Base-by-base conservation (phyloP, 139 green algal species). In the Spirogloea muscicola region DNA sequence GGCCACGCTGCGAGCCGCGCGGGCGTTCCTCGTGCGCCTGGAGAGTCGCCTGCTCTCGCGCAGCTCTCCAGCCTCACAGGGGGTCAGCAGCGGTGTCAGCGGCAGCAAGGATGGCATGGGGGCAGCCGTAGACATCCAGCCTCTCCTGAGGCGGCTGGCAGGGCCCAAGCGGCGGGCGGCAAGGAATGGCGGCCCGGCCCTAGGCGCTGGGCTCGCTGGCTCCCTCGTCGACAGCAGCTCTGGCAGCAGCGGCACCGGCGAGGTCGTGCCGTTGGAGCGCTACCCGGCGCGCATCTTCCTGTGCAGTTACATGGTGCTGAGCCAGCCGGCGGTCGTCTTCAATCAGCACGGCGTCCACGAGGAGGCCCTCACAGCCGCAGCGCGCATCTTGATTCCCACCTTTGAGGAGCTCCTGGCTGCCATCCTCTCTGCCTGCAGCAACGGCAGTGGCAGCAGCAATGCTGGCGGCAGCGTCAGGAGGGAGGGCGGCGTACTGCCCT, bases 201-300 rank as follows among this genome's bases (percentile, higher is more conserved):
- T n/a, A n/a, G n/a, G n/a, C n/a, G n/a, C n/a, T n/a, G n/a, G n/a
- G n/a, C n/a, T n/a, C n/a, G n/a, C n/a, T n/a, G n/a, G n/a, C n/a
- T n/a, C n/a, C n/a, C n/a, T n/a, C n/a, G n/a, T n/a, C n/a, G n/a
- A n/a, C n/a, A n/a, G n/a, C n/a, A n/a, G n/a, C n/a, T n/a, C n/a
- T n/a, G n/a, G n/a, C n/a, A n/a, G n/a, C n/a, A n/a, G n/a, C n/a
- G n/a, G n/a, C n/a, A n/a, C n/a, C n/a, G n/a, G n/a, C n/a, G 68
- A 13, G 36, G 13, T 13, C 2, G 4, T 59, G 18, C 36, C 18
- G 37, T 48, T 84, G 37, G 86, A 88, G 21, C 85, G 91, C 58
- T 96, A 96, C 84, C 91, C 91, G 0, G 39, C 86, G 0, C 85
- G 91, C 58, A 81, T 96, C 18, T 90, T 97, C 65, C 79, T 96